Evolutionary conservation across 345 rosid species (phyloP), one percentile per base, ranked within the genome.

Genomic region (Heritiera fomes): DNA sequence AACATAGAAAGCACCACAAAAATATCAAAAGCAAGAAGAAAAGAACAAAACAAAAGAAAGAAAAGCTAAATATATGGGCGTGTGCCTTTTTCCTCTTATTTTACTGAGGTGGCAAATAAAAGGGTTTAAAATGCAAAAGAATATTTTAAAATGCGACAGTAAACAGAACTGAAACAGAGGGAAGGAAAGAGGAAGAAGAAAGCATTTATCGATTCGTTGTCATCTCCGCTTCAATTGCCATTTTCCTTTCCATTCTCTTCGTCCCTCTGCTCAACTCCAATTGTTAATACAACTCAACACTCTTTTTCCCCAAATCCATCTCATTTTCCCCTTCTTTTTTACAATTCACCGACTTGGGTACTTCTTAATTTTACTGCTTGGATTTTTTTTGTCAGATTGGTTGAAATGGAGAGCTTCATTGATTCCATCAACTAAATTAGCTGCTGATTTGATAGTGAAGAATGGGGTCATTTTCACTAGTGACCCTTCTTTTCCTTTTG

Each of bases 391-490:
- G 28, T 66, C 64, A 94, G 97, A 80, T 85, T 89, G 93, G 94
- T 80, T 87, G 69, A 80, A 80, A 55, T 80, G 84, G 73, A 86
- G 78, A 43, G 68, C 80, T 43, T 81, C 86, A 55, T 72, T 81
- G 50, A 34, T 30, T 64, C 79, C 81, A 49, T 83, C 85, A 47
- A 79, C 83, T 38, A 76, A 80, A 46, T 8, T 62, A 6, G 80
- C 75, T 9, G 97, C 94, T 49, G 99, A 93, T 80, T 85, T 93
- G 79, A 14, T 95, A 4, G 82, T 89, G 67, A 90, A 56, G n/a
- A 93, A 93, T 85, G 99, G 91, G 73, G 76, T 90, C 45, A 88
- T 93, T 78, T 93, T 91, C 87, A 95, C 99, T 17, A 87, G 94
- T 77, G 94, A 93, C 46, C 76, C 41, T 15, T 86, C 93, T 67